phyloP scores from a whole-genome alignment of 352 stramenopile species.

The Pythium myriotylum region DNA sequence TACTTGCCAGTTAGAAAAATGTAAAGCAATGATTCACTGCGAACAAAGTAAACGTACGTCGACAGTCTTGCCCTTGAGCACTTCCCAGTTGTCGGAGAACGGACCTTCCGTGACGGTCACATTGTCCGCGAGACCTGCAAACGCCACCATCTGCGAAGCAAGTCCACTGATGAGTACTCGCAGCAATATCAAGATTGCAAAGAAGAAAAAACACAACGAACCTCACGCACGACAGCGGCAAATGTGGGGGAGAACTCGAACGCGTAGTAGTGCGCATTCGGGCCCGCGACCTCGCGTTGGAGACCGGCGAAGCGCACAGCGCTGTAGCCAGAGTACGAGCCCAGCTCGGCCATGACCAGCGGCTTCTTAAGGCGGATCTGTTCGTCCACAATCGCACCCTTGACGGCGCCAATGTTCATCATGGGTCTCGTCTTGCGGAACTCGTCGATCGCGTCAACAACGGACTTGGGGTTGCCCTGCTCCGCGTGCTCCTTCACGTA shows the following conservation, averaged over 20 bases:
- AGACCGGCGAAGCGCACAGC: conserved; percentile 46
- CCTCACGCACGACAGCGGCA: conserved; percentile 41
- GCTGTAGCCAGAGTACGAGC: conserved; percentile 47
- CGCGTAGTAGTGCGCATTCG: conserved; percentile 44
- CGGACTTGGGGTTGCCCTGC: conserved; percentile 36
- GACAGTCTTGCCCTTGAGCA: conserved; percentile 40
- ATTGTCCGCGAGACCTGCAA: conserved; percentile 45
- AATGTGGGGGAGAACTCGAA: conserved; percentile 54
- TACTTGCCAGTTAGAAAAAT: background rate
- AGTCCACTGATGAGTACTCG: no score
- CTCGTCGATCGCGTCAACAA: conserved; percentile 37
- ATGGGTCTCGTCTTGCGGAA: conserved; percentile 34
- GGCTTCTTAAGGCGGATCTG: conserved; percentile 43
- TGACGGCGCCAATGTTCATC: conserved; percentile 44
- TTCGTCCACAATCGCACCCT: conserved; percentile 35
- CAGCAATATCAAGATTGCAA: no score
- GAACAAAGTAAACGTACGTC: conserved; percentile 34
- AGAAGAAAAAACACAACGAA: conserved; percentile 3
- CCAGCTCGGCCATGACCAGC: conserved; percentile 45
- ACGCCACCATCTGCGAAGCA: conserved; percentile 39
- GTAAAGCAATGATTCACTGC: no score
- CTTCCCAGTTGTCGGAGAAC: conserved; percentile 42
- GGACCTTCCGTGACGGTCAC: conserved; percentile 46
- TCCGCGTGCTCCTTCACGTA: conserved; percentile 41
- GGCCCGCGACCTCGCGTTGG: conserved; percentile 37